phyloP scores from a whole-genome alignment of 352 stramenopile species.

The Globisporangium echinulatum region DNA sequence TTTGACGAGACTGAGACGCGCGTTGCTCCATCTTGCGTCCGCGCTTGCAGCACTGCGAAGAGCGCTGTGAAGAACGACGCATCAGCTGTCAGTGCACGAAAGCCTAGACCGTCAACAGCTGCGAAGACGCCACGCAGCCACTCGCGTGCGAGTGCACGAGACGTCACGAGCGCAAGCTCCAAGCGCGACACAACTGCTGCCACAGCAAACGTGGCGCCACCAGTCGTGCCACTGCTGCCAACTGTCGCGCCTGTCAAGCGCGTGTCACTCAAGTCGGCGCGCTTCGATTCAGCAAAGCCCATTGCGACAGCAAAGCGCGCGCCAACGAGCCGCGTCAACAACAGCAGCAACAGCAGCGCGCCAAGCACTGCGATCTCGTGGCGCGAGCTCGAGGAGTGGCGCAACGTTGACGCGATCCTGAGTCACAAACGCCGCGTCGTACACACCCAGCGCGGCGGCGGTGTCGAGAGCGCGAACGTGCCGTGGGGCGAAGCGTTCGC shows the following conservation, averaged over 20 bases:
- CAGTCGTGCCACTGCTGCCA: not conserved
- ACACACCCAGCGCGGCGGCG: constrained; percentile 22
- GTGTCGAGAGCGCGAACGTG: constrained; percentile 33
- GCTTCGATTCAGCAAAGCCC: not conserved
- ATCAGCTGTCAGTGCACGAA: too few relatives aligned
- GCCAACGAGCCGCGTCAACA: not conserved
- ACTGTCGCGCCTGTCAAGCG: not conserved
- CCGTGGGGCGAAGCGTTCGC: constrained; percentile 61
- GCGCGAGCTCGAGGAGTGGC: constrained; percentile 49
- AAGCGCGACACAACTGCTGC: not conserved
- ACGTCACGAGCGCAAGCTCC: not conserved
- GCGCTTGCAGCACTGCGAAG: not conserved
- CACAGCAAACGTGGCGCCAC: not conserved
- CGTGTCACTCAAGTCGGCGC: not conserved
- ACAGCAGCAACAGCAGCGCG: not conserved
- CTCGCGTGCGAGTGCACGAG: not conserved
- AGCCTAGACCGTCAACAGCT: not conserved
- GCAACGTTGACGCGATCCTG: constrained; percentile 49
- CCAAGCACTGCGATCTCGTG: constrained; percentile 17
- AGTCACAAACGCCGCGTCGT: constrained; percentile 45
- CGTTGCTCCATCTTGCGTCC: constrained; percentile 3
- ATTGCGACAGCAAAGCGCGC: not conserved
- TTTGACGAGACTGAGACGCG: constrained; percentile 14
- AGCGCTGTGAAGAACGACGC: not conserved
- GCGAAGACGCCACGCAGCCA: not conserved